phyloP scores from a whole-genome alignment of 768 basidiomycete species.

The Naganishia friedmannii region DNA sequence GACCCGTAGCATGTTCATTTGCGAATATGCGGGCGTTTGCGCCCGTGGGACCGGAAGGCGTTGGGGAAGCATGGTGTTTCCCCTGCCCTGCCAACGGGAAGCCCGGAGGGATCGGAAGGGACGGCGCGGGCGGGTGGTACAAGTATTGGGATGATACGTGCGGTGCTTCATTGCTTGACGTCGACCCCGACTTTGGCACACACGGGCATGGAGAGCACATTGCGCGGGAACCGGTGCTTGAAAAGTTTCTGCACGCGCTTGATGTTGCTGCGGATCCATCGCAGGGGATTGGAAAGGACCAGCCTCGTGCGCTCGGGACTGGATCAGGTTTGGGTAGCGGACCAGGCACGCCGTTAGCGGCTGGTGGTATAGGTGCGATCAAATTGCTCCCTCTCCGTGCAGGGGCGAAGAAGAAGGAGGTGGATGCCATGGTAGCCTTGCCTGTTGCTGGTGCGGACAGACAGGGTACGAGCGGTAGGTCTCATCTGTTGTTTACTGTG shows the following conservation, averaged over 20 bases:
- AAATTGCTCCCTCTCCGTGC: conserved; percentile 27
- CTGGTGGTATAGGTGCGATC: conserved; percentile 11
- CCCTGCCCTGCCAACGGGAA: neutral
- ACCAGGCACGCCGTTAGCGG: neutral
- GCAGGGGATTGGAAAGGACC: neutral
- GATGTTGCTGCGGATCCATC: conserved; percentile 1
- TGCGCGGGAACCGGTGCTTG: conserved; percentile 5
- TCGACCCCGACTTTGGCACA: conserved; percentile 32
- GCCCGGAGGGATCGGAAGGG: conserved; percentile 23
- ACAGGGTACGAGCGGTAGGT: neutral
- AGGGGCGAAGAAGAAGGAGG: conserved; percentile 27
- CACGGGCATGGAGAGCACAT: conserved; percentile 25
- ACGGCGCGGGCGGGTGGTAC: conserved; percentile 33
- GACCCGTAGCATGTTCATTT: conserved; percentile 86
- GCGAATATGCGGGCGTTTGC: conserved; percentile 88
- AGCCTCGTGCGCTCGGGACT: neutral
- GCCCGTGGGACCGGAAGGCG: conserved; percentile 49
- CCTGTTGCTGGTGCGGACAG: conserved; percentile 11
- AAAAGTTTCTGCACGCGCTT: conserved; percentile 5
- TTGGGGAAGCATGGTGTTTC: conserved; percentile 5
- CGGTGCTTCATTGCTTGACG: conserved; percentile 28
- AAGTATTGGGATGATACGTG: conserved; percentile 87
- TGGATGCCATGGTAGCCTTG: conserved; percentile 29
- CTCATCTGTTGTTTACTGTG: neutral
- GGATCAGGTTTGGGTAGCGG: neutral